These are phyloP conservation scores for Pseudopediastrum boryanum DNA, from an alignment of 139 green algal genomes.

Conservation along the genomic window DNA sequence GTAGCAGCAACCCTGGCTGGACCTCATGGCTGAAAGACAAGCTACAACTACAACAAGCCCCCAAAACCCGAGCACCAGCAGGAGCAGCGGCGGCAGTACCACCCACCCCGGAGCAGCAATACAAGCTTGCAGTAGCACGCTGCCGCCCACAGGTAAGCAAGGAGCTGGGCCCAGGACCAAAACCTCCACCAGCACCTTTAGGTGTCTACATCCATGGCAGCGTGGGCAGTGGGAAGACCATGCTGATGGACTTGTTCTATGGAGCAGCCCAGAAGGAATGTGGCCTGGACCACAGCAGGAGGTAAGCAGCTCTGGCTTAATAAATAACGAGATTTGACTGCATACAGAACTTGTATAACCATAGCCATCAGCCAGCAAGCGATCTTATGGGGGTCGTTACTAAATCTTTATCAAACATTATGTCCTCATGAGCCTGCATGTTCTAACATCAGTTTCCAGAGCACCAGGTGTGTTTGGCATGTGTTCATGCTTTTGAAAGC, in stretches of 20 bases:
- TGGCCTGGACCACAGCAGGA: conserved; percentile 27
- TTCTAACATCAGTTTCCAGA: not conserved
- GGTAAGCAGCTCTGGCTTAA: not conserved
- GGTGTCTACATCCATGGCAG: conserved; percentile 73
- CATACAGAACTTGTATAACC: not conserved
- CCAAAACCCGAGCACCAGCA: conserved; percentile 12
- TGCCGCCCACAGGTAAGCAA: not conserved
- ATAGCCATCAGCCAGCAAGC: not conserved
- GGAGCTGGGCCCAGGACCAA: conserved; percentile 46
- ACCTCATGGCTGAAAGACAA: not conserved
- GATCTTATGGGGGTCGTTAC: not conserved
- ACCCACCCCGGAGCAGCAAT: not conserved
- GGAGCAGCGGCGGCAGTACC: conserved; percentile 1
- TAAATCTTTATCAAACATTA: not conserved
- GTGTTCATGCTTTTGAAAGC: too few species aligned
- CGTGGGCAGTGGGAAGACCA: conserved; percentile 73
- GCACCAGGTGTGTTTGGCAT: not conserved
- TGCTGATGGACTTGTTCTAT: conserved; percentile 74
- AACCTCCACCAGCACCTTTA: conserved; percentile 38
- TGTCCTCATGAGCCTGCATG: not conserved
- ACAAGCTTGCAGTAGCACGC: not conserved
- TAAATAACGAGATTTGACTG: not conserved
- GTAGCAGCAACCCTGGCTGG: conserved; percentile 10
- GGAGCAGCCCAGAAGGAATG: conserved; percentile 67
- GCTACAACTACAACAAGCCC: not conserved